Base-by-base conservation (phyloP, 441 rosid species). In the Biscutella auriculata region DNA sequence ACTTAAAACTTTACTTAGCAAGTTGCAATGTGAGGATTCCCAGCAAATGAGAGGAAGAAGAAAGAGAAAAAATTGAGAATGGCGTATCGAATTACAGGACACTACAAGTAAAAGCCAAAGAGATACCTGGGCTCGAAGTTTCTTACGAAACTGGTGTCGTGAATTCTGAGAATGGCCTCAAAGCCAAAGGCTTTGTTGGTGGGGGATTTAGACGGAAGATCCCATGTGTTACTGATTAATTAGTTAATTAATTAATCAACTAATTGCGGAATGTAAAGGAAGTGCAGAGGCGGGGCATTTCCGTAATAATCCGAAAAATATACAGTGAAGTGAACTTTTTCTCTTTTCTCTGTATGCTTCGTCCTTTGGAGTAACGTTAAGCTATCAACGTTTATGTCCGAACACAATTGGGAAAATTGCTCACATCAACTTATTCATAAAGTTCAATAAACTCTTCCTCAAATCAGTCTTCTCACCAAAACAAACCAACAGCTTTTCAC, bases 81-180 rank as follows among this genome's bases (percentile, higher is more conserved):
- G 62, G 48, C 55, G 43, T 62, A 68, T 68, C 29, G 19, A 42
- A 40, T 26, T 53, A 48, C 15, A n/a, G n/a, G n/a, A n/a, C n/a
- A n/a, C n/a, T n/a, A n/a, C n/a, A n/a, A n/a, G n/a, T n/a, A n/a
- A n/a, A n/a, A n/a, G n/a, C n/a, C n/a, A n/a, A 58, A 11, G 26
- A 50, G 72, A 28, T 69, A 69, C 73, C 73, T 57, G 61, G 26
- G 50, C 45, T 28, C 73, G 26, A 43, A 43, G 65, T 45, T 60
- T 60, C 10, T 29, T 12, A 29, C 11, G 60, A n/a, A 52, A 61
- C 43, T 61, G 57, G 23, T 54, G 63, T 48, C 45, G 57, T 57
- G 61, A 69, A 69, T 64, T 69, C 69, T 63, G 68, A 50, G 60
- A 54, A 63, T 63, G 34, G 62, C 54, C 19, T 50, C 55, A 8